These are phyloP conservation scores for Hyaloscypha finlandica DNA, from an alignment of 495 filamentous ascomycete genomes.

Conservation along the genomic window DNA sequence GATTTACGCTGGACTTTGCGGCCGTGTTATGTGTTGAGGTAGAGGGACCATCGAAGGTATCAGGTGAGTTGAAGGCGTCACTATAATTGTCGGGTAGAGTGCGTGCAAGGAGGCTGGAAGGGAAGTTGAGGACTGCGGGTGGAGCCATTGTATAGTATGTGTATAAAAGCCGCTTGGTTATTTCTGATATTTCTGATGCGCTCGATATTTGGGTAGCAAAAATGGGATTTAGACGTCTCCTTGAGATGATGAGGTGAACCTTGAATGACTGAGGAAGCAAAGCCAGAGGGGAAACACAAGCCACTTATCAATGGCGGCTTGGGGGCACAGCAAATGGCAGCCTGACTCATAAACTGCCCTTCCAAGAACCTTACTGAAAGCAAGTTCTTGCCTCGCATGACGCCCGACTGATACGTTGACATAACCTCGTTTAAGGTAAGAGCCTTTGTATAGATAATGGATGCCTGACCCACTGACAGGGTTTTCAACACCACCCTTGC, in stretches of 20 bases:
- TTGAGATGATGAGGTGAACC: neutral
- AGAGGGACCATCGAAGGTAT: too few species aligned
- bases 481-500: too few species aligned
- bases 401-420: too few species aligned
- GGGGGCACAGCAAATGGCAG: neutral
- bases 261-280: neutral
- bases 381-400: neutral
- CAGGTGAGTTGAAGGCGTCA: too few species aligned
- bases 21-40: neutral
- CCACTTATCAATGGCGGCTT: neutral
- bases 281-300: neutral
- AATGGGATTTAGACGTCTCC: neutral
- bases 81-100: neutral
- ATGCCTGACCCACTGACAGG: too few species aligned
- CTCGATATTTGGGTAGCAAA: too few species aligned
- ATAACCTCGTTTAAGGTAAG: too few species aligned
- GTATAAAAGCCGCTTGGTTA: too few species aligned
- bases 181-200: too few species aligned
- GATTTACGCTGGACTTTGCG: neutral
- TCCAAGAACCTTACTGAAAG: neutral
- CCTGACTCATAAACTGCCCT: neutral
- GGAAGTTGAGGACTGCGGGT: neutral
- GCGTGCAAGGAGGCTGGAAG: neutral
- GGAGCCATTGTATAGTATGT: neutral
- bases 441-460: too few species aligned